These are phyloP conservation scores for Phytophthora ohioensis DNA, from an alignment of 352 stramenopile species.

Conservation along the genomic window DNA sequence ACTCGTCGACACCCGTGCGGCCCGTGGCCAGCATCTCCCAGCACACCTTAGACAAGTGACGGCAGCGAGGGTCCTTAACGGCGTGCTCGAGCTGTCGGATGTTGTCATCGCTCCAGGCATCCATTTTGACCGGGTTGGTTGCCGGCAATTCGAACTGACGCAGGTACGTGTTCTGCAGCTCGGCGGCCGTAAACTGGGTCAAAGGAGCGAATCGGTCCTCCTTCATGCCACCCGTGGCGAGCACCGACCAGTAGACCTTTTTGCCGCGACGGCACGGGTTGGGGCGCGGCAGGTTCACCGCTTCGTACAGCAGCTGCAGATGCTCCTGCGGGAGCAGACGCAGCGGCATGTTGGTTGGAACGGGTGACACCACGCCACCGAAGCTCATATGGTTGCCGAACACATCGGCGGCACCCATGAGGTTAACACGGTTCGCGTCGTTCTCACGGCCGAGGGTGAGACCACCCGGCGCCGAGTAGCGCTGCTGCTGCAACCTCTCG, in stretches of 20 bases:
- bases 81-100: conserved; percentile 74
- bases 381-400: conserved; percentile 43
- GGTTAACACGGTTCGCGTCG: conserved; percentile 27
- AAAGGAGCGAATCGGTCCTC: conserved; percentile 65
- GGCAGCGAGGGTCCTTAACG: conserved; percentile 76
- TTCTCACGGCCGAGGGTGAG: conserved; percentile 26
- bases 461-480: conserved; percentile 25
- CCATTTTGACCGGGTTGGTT: conserved; percentile 54
- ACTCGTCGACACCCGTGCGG: conserved; percentile 77
- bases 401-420: conserved; percentile 21
- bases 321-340: conserved; percentile 58
- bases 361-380: conserved; percentile 28
- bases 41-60: conserved; percentile 78
- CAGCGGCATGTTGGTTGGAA: conserved; percentile 44
- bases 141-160: conserved; percentile 70
- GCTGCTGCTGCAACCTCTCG: conserved; percentile 40
- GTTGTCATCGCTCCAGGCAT: conserved; percentile 76
- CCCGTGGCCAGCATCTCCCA: conserved; percentile 82
- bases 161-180: conserved; percentile 77
- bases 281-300: conserved; percentile 74
- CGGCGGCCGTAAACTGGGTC: conserved; percentile 67
- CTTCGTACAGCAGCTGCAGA: conserved; percentile 73
- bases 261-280: conserved; percentile 77
- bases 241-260: conserved; percentile 81
- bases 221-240: conserved; percentile 76